Evolutionary conservation across 495 filamentous ascomycete species (phyloP).

Genomic region (Thermothielavioides terrestris): DNA sequence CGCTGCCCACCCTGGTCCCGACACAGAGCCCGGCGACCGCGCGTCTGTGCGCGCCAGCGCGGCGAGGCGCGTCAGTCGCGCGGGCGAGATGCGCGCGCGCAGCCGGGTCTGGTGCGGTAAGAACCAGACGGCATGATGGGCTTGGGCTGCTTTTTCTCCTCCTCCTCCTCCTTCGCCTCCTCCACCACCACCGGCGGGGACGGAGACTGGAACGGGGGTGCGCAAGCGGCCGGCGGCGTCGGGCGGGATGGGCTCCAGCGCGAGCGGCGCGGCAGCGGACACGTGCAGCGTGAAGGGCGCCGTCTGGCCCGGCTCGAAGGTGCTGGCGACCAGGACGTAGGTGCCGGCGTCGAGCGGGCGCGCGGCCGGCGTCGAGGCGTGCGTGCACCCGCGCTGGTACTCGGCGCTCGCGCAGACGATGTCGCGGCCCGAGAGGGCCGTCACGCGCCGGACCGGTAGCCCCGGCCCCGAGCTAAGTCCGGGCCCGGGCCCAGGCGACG

Average conservation of each 20-base stretch:
- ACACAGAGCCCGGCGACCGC: neutral
- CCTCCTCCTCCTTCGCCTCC: constrained; percentile 12
- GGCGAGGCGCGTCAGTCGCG: constrained; percentile 51
- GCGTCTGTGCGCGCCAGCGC: constrained; percentile 1
- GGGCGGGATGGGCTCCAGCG: constrained; percentile 46
- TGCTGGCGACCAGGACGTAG: constrained; percentile 83
- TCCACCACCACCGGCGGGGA: constrained; percentile 34
- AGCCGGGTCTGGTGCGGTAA: constrained; percentile 18
- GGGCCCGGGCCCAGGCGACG: too few relatives aligned
- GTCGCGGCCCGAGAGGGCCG: constrained; percentile 60
- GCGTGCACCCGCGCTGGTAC: constrained; percentile 69
- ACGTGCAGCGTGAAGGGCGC: constrained; percentile 70
- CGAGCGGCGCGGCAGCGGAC: constrained; percentile 47
- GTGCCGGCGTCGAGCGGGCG: constrained; percentile 49
- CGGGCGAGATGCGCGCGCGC: constrained; percentile 41
- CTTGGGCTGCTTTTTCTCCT: too few relatives aligned
- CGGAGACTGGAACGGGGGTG: constrained; percentile 40
- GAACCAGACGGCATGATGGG: too few relatives aligned
- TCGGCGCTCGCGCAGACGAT: constrained; percentile 74
- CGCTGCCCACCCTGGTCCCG: neutral
- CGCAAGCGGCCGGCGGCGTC: constrained; percentile 63
- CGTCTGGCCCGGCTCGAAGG: constrained; percentile 70
- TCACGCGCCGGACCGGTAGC: constrained; percentile 52
- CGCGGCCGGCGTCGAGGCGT: constrained; percentile 52
- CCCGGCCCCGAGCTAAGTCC: too few relatives aligned